Conservation (phyloP, 2,329 filamentous ascomycete genomes). For the Phaeosphaeriaceae sp. region DNA sequence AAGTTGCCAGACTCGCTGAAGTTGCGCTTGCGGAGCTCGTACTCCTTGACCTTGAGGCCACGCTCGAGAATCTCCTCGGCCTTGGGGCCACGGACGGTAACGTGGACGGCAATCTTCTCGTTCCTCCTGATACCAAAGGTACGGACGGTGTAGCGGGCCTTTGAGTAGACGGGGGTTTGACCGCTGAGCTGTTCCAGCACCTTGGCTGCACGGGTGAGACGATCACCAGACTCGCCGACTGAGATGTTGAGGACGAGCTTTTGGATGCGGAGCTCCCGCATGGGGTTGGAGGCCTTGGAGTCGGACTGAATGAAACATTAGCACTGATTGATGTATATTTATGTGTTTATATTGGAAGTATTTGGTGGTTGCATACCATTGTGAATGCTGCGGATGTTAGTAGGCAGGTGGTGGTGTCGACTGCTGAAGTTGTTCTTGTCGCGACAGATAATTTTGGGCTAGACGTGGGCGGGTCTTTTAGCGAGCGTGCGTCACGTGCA, state of each 20-base stretch:
- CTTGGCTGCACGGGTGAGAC: conserved; percentile 99
- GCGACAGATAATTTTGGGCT: conserved; percentile 29
- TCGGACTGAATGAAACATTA: conserved; percentile 44
- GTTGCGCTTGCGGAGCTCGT: conserved; percentile 99
- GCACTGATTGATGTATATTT: conserved; percentile 10
- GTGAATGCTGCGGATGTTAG: conserved; percentile 48
- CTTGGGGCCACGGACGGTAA: conserved; percentile 98
- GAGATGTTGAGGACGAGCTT: conserved; percentile 99
- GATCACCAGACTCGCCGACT: conserved; percentile 99
- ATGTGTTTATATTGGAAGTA: conserved; percentile 8
- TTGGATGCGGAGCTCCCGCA: conserved; percentile 99
- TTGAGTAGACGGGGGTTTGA: conserved; percentile 99
- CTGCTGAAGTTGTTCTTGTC: conserved; percentile 31
- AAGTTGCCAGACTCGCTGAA: conserved; percentile 97
- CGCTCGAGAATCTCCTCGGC: conserved; percentile 99
- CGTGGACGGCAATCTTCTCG: conserved; percentile 97
- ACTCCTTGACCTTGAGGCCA: conserved; percentile 99
- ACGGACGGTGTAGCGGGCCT: conserved; percentile 99
- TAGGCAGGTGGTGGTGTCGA: conserved; percentile 41
- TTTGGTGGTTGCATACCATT: conserved; percentile 42
- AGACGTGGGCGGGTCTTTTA: conserved; percentile 27
- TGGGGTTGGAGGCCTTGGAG: conserved; percentile 89
- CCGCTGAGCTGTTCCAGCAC: conserved; percentile 99
- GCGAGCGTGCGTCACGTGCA: conserved; percentile 18
- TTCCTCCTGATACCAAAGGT: conserved; percentile 99